Percentiles rank a stretch among this genome's conserved stretches.
Evolutionary conservation across 2,329 filamentous ascomycete species (phyloP).

Genomic region (Mycogone perniciosa): DNA sequence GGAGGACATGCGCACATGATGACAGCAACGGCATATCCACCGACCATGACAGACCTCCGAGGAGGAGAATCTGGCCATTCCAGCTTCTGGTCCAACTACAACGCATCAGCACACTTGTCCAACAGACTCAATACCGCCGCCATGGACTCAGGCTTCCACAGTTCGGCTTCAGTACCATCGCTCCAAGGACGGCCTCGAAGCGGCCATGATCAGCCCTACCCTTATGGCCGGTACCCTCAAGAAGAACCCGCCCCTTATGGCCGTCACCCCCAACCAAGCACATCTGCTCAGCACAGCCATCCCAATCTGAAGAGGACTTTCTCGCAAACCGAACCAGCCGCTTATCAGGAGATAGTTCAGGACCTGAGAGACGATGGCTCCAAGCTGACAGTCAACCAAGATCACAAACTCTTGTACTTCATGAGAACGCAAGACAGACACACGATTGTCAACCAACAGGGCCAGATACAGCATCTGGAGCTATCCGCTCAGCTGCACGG

Average conservation of each 20-base stretch:
- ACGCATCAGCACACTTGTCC: slow-evolving; percentile 47
- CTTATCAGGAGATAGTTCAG: slow-evolving; percentile 56
- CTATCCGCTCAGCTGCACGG: slow-evolving; percentile 71
- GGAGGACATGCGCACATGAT: slow-evolving; percentile 52
- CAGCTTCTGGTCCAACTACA: slow-evolving; percentile 54
- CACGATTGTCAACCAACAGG: slow-evolving; percentile 54
- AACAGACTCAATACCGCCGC: slow-evolving; percentile 41
- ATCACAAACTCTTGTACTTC: slow-evolving; percentile 56
- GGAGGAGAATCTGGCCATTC: slow-evolving; percentile 51
- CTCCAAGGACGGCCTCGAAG: slow-evolving; percentile 45
- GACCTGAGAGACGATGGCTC: slow-evolving; percentile 53
- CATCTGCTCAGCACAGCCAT: slow-evolving; percentile 47
- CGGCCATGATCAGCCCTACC: slow-evolving; percentile 43
- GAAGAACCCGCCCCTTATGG: slow-evolving; percentile 51
- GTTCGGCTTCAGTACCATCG: slow-evolving; percentile 39
- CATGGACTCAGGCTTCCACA: slow-evolving; percentile 44
- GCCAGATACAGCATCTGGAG: slow-evolving; percentile 55
- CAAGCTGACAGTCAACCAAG: slow-evolving; percentile 51
- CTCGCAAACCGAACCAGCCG: slow-evolving; percentile 47
- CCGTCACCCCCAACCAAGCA: slow-evolving; percentile 41
- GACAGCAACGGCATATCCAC: slow-evolving; percentile 50
- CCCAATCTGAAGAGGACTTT: slow-evolving; percentile 52
- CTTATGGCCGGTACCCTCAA: slow-evolving; percentile 49
- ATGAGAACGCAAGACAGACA: slow-evolving; percentile 52
- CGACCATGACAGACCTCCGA: slow-evolving; percentile 59